Conservation (phyloP, 305 asterid species). For the Solanum hybrid region DNA sequence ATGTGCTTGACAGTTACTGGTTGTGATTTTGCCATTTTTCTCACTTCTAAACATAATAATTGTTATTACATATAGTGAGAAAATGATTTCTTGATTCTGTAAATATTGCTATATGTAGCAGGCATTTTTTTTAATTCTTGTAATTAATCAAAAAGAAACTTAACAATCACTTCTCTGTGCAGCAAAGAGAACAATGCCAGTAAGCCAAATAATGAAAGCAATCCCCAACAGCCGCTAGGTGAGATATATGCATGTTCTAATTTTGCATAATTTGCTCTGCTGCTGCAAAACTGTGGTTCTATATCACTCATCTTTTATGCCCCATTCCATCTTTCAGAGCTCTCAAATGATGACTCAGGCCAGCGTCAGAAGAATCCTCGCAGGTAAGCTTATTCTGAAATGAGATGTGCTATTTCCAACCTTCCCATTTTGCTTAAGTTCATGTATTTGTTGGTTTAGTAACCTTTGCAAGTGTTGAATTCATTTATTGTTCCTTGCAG, state of each 20-base stretch:
- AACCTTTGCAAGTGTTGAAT: background rate
- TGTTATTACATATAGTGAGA: background rate
- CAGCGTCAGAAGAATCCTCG: constrained; percentile 92
- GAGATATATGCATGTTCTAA: constrained; percentile 11
- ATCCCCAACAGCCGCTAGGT: constrained; percentile 75
- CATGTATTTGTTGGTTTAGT: background rate
- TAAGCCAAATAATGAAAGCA: constrained; percentile 48
- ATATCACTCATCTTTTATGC: background rate
- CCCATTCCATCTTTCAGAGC: constrained; percentile 32
- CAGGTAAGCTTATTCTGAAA: constrained; percentile 38
- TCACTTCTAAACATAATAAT: background rate
- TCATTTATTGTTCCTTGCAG: constrained; percentile 32
- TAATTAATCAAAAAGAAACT: background rate
- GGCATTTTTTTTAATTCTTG: background rate
- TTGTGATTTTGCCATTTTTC: background rate
- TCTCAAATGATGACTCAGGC: constrained; percentile 53
- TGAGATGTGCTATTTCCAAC: background rate
- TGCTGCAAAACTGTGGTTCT: background rate
- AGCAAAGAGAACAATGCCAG: constrained; percentile 56
- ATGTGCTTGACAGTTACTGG: background rate
- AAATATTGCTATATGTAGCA: background rate
- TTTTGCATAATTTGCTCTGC: background rate
- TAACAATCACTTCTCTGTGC: constrained; percentile 23
- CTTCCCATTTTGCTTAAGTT: background rate
- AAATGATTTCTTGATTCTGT: background rate